These are phyloP conservation scores for Candida sanyiensis DNA, from an alignment of 805 yeast genomes.

Conservation along the genomic window DNA sequence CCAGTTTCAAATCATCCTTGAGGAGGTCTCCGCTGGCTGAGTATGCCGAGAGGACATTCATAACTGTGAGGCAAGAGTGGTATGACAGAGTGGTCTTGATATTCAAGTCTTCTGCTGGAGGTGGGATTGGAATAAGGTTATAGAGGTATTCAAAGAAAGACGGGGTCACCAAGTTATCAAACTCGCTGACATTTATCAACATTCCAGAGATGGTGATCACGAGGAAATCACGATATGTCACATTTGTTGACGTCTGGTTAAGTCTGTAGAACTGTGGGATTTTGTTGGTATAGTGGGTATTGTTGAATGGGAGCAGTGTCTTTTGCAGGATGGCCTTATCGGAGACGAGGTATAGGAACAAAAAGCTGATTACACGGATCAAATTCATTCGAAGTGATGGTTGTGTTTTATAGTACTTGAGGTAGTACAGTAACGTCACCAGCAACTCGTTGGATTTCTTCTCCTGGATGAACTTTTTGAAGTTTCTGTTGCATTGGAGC, in stretches of 20 bases:
- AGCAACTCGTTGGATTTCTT: slow-evolving; percentile 49
- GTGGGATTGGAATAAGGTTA: slow-evolving; percentile 47
- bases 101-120: slow-evolving; percentile 27
- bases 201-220: slow-evolving; percentile 46
- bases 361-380: slow-evolving; percentile 45
- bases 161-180: slow-evolving; percentile 34
- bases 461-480: slow-evolving; percentile 40
- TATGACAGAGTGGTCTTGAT: slow-evolving; percentile 40
- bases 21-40: slow-evolving; percentile 22
- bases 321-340: slow-evolving; percentile 33
- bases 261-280: slow-evolving; percentile 50
- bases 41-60: slow-evolving; percentile 34
- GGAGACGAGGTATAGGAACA: slow-evolving; percentile 45
- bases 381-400: slow-evolving; percentile 34
- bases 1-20: slow-evolving; percentile 39
- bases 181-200: slow-evolving; percentile 30
- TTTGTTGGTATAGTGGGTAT: slow-evolving; percentile 36
- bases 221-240: slow-evolving; percentile 60
- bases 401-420: slow-evolving; percentile 41
- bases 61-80: slow-evolving; percentile 40
- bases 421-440: slow-evolving; percentile 50
- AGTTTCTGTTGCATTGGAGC: slow-evolving; percentile 61
- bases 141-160: slow-evolving; percentile 55
- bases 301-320: slow-evolving; percentile 41
- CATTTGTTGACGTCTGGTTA: slow-evolving; percentile 30